Evolutionary conservation across 2,329 filamentous ascomycete genomes (phyloP), one percentile per base, ranked within the genome.

Genomic region (Arthrobotrys sinensis): DNA sequence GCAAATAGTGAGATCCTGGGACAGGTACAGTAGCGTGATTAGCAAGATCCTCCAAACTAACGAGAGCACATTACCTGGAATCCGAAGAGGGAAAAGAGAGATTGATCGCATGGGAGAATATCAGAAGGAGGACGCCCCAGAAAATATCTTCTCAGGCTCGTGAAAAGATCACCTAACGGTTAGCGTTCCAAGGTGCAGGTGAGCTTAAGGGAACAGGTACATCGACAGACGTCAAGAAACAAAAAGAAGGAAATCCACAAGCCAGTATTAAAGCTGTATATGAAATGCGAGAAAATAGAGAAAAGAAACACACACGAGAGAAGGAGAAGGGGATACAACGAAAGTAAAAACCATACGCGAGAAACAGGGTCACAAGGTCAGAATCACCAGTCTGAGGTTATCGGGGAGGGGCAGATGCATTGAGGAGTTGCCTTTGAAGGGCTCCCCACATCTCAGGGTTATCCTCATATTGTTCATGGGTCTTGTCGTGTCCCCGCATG

Each of bases 1-100:
- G 28, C n/a, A 24, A 21, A 19, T 52, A 21, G 3, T 55, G 11
- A 45, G 48, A 21, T 4, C 6, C 16, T 45, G 34, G 46, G 21
- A 16, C 34, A 11, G n/a, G 46, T 45, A n/a, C 34, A 4, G 4
- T 16, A 40, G 32, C 10, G 50, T 28, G 46, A 43, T 67, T 67
- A 67, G 19, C 63, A 53, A 52, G 36, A 52, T 24, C 16, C 1
- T 12, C 21, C 43, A 50, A 24, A 36, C 53, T 43, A 19, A 21
- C 57, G 7, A 55, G 32, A 60, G 28, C 46, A 43, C 19, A 43
- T 28, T 50, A 53, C 63, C 63, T 21, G 53, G 46, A 53, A 38
- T 12, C 28, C 19, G 16, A 36, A 19, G 24, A 36, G 16, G 34
- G 24, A 28, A 53, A 53, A 53, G 36, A 53, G n/a, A 34, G 2